phyloP scores from a whole-genome alignment of 441 rosid species.

The Breynia disticha region DNA sequence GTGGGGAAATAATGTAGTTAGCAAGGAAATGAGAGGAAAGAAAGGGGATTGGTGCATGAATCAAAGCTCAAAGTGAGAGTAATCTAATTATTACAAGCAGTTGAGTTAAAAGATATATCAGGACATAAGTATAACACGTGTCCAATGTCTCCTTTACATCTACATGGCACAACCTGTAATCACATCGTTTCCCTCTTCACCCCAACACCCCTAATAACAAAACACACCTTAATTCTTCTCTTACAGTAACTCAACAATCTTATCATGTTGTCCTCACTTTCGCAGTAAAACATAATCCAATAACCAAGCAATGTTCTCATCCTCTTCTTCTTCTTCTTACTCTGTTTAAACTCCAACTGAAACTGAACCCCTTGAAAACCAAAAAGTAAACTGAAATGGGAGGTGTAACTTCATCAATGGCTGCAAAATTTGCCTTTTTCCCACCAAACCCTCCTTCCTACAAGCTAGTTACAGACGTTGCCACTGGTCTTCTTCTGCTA shows the following conservation, averaged over 20 bases:
- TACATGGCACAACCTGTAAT: conserved; percentile 24
- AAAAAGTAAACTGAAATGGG: conserved; percentile 43
- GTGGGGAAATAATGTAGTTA: too few species aligned
- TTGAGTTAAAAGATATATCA: not conserved
- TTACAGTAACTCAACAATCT: too few species aligned
- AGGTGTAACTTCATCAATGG: conserved; percentile 93
- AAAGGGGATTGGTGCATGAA: not conserved
- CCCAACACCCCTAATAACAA: not conserved
- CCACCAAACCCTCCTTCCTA: conserved; percentile 96
- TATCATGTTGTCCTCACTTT: too few species aligned
- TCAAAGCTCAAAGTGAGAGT: not conserved
- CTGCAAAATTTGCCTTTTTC: conserved; percentile 93
- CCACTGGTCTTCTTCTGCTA: conserved; percentile 72
- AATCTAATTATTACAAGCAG: too few species aligned
- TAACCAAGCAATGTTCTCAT: too few species aligned
- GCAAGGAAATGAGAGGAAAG: not conserved
- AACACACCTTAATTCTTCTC: not conserved
- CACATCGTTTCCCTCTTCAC: conserved; percentile 13
- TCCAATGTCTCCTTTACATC: conserved; percentile 4
- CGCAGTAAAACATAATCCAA: too few species aligned
- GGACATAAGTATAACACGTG: conserved; percentile 15
- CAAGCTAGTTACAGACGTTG: conserved; percentile 59
- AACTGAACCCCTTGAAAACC: not conserved
- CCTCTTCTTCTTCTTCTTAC: too few species aligned
- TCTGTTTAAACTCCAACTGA: not conserved